These are phyloP conservation scores for Camellia lanceoleosa DNA, from an alignment of 148 eudicot species.

Conservation along the genomic window DNA sequence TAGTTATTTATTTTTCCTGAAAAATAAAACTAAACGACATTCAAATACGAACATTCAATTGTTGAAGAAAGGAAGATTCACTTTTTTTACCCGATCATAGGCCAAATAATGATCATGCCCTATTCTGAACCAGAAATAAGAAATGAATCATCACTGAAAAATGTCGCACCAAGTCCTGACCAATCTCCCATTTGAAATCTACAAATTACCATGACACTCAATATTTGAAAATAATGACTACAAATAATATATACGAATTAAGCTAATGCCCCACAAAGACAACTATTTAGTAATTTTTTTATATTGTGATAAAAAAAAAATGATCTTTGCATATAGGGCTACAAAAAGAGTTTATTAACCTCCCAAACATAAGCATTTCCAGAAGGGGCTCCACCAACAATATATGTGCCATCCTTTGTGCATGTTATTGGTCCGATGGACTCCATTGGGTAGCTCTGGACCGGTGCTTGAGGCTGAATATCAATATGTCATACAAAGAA, in stretches of 20 bases:
- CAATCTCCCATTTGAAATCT: slow-evolving; percentile 22
- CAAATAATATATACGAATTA: neutral
- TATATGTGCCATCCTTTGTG: slow-evolving; percentile 23
- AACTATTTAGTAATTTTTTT: neutral
- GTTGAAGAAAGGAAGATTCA: neutral
- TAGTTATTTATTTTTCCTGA: neutral
- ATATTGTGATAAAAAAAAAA: too few species aligned
- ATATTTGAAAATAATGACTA: neutral
- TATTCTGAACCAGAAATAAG: slow-evolving; percentile 27
- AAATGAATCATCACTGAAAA: slow-evolving; percentile 21
- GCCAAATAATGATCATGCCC: slow-evolving; percentile 23
- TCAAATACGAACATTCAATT: neutral
- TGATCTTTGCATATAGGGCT: too few species aligned
- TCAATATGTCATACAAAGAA: neutral
- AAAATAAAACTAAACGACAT: neutral
- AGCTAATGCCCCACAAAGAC: neutral
- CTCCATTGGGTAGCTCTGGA: slow-evolving; percentile 22
- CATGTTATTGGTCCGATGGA: slow-evolving; percentile 20
- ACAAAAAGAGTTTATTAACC: neutral
- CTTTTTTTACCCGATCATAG: slow-evolving; percentile 14
- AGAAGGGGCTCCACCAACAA: slow-evolving; percentile 28
- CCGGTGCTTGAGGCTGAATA: slow-evolving; percentile 19
- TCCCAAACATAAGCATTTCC: slow-evolving; percentile 22
- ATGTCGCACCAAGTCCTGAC: slow-evolving; percentile 21
- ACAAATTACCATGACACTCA: neutral